phyloP scores from a whole-genome alignment of 345 rosid genomes.

The Physaria fendleri region DNA sequence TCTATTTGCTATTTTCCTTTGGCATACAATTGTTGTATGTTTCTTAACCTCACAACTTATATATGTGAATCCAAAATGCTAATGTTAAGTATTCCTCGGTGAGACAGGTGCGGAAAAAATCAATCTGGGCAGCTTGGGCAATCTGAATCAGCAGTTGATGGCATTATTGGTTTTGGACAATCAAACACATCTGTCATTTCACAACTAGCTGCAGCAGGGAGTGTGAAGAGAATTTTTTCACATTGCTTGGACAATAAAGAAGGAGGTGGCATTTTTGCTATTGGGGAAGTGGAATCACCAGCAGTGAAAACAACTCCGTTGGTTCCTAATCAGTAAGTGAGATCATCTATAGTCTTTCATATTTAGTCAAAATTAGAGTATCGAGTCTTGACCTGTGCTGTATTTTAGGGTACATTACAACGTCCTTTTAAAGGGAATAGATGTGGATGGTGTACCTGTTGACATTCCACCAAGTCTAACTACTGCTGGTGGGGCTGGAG shows the following conservation, averaged over 20 bases:
- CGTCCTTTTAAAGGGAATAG: conserved; percentile 56
- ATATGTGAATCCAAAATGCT: not conserved
- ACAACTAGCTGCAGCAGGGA: conserved; percentile 67
- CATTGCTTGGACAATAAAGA: conserved; percentile 73
- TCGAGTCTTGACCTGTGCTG: not conserved
- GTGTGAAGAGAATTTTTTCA: conserved; percentile 57
- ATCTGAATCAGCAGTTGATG: conserved; percentile 77
- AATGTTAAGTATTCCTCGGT: not conserved
- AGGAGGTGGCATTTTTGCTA: conserved; percentile 89
- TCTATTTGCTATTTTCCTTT: no score
- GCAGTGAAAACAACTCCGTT: conserved; percentile 65
- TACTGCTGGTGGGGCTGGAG: conserved; percentile 35
- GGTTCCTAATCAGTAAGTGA: conserved; percentile 75
- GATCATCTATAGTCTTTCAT: conserved; percentile 14
- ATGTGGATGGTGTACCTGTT: conserved; percentile 55
- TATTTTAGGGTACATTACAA: conserved; percentile 80
- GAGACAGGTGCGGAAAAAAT: conserved; percentile 62
- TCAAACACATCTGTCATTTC: conserved; percentile 79
- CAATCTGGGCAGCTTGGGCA: conserved; percentile 78
- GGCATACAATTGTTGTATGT: no score
- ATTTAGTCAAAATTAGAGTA: no score
- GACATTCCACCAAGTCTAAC: conserved; percentile 46
- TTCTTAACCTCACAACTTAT: no score
- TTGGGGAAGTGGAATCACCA: conserved; percentile 76
- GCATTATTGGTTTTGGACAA: conserved; percentile 92